Conservation (phyloP, 164 flowering plant species). For the Piper betle region DNA sequence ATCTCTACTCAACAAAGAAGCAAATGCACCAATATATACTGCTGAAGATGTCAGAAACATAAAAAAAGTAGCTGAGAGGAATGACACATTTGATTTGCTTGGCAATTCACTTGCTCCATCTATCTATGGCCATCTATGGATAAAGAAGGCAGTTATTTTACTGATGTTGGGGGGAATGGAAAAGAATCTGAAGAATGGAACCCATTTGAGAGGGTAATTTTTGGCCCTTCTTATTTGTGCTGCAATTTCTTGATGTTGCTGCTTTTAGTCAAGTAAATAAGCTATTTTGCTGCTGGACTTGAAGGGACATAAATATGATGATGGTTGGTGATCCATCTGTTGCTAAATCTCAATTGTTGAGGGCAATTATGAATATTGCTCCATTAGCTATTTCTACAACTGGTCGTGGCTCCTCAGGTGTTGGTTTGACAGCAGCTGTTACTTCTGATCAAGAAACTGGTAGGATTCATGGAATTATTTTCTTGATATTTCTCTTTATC, state of each 20-base stretch:
- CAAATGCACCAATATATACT: constrained; percentile 71
- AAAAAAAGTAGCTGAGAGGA: constrained; percentile 62
- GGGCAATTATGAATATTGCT: constrained; percentile 97
- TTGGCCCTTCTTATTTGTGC: background rate
- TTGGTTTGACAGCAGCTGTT: constrained; percentile 99
- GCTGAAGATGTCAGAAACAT: constrained; percentile 66
- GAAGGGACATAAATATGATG: constrained; percentile 98
- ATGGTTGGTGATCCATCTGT: constrained; percentile 99
- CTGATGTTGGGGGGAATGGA: constrained; percentile 97
- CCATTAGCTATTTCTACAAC: constrained; percentile 99
- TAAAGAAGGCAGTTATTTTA: constrained; percentile 86
- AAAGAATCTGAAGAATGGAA: constrained; percentile 90
- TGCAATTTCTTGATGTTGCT: background rate
- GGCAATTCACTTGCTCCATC: constrained; percentile 97
- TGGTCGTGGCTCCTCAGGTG: constrained; percentile 99
- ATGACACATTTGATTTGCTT: constrained; percentile 75
- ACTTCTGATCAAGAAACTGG: constrained; percentile 99
- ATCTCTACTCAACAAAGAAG: constrained; percentile 84
- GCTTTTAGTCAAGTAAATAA: background rate
- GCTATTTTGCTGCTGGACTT: constrained; percentile 3
- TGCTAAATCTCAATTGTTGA: constrained; percentile 92
- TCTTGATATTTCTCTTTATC: background rate
- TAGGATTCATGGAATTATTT: constrained; percentile 8
- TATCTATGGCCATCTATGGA: constrained; percentile 95
- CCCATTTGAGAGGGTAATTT: constrained; percentile 92